phyloP scores from a whole-genome alignment of 768 basidiomycete species.

The Chalciporus chontae region DNA sequence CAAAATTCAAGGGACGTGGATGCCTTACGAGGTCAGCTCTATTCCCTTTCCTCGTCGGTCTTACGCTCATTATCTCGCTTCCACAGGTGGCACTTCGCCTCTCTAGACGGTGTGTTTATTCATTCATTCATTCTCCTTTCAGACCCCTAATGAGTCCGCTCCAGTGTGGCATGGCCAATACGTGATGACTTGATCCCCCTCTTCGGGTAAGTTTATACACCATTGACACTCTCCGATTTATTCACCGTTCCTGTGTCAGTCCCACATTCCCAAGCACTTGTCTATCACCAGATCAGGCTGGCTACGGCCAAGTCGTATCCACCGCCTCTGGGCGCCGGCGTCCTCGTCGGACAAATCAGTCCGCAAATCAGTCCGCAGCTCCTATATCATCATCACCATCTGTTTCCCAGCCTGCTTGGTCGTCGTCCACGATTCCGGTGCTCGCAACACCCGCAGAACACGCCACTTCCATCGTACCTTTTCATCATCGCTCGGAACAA shows the following conservation, averaged over 20 bases:
- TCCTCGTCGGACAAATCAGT: conserved; percentile 49
- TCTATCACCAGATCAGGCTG: conserved; percentile 79
- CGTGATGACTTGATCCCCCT: conserved; percentile 83
- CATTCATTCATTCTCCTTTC: conserved; percentile 11
- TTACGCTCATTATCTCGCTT: conserved; percentile 24
- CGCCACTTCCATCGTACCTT: conserved; percentile 5
- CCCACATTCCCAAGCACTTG: conserved; percentile 84
- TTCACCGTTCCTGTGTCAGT: conserved; percentile 37
- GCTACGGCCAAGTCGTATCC: conserved; percentile 80
- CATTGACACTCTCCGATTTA: background rate
- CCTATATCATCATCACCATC: conserved; percentile 31
- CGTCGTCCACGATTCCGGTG: conserved; percentile 47
- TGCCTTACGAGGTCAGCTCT: conserved; percentile 76
- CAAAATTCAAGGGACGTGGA: conserved; percentile 93
- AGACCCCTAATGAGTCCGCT: conserved; percentile 11
- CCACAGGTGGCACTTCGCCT: conserved; percentile 71
- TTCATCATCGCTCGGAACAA: conserved; percentile 25
- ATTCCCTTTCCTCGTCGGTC: conserved; percentile 9
- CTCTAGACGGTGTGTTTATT: conserved; percentile 63
- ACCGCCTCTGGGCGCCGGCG: conserved; percentile 58
- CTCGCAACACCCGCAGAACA: conserved; percentile 25
- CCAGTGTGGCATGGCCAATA: conserved; percentile 84
- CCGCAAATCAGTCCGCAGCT: conserved; percentile 37
- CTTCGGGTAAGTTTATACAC: conserved; percentile 60
- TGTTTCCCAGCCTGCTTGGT: conserved; percentile 37